A percentile compares a stretch with the other conserved stretches of the same genome.
Conservation (phyloP, 352 stramenopile genomes). For the Hyphochytrium catenoides region DNA sequence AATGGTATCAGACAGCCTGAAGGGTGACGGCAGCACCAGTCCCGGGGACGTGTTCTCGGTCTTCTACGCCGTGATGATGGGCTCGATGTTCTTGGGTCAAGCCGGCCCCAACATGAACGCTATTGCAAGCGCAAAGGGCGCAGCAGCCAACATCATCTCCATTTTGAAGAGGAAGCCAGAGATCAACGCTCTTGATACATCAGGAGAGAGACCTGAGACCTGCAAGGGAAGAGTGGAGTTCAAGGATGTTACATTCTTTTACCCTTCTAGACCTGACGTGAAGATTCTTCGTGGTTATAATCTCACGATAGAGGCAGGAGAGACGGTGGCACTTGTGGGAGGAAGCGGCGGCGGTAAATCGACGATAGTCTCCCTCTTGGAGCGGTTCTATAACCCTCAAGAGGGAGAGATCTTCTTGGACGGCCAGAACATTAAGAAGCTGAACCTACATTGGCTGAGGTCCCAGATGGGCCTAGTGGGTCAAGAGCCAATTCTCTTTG, state of each 20-base stretch:
- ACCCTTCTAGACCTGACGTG: conserved; percentile 26
- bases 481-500: conserved; percentile 9
- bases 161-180: conserved; percentile 9
- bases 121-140: conserved; percentile 6
- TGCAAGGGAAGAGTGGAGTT: conserved; percentile 21
- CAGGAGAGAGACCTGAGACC: no score
- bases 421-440: conserved; percentile 9
- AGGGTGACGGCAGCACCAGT: conserved; percentile 9
- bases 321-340: conserved; percentile 42
- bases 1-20: conserved; percentile 7
- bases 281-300: conserved; percentile 27
- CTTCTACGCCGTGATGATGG: conserved; percentile 10
- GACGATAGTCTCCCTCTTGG: conserved; percentile 28
- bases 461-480: conserved; percentile 10
- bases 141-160: conserved; percentile 9
- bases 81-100: conserved; percentile 8
- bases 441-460: conserved; percentile 15
- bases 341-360: conserved; percentile 32
- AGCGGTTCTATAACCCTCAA: conserved; percentile 32
- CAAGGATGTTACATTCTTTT: conserved; percentile 41
- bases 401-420: conserved; percentile 2
- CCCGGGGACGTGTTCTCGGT: conserved; percentile 8
- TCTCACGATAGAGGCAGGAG: conserved; percentile 22
- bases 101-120: conserved; percentile 10
- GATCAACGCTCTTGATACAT: conserved; percentile 16